Conservation (phyloP, 2,329 filamentous ascomycete genomes). For the Aspergillus clavatus region DNA sequence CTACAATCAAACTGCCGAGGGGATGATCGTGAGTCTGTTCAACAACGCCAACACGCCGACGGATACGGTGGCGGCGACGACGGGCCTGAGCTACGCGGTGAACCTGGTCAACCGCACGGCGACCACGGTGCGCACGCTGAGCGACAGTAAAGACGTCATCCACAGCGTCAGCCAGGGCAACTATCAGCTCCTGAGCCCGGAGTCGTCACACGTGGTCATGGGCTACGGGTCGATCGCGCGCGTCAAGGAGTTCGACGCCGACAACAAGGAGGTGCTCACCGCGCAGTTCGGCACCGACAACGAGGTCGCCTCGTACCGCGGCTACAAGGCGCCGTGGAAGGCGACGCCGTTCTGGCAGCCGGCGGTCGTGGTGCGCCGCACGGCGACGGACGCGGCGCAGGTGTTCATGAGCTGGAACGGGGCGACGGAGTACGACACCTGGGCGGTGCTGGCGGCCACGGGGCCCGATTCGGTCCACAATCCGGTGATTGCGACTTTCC, state of each 20-base stretch:
- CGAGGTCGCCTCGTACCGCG: constrained; percentile 32
- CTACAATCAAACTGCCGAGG: constrained; percentile 30
- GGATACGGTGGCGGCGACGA: constrained; percentile 17
- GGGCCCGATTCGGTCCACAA: constrained; percentile 15
- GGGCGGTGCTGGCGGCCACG: constrained; percentile 29
- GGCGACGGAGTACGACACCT: constrained; percentile 34
- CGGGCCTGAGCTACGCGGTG: constrained; percentile 20
- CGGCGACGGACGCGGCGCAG: constrained; percentile 11
- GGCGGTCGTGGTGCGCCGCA: constrained; percentile 15
- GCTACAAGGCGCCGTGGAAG: constrained; percentile 33
- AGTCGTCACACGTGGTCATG: constrained; percentile 25
- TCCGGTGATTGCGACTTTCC: constrained; percentile 17
- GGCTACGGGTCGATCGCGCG: constrained; percentile 34
- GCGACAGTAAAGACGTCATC: constrained; percentile 20
- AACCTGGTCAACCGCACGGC: constrained; percentile 22
- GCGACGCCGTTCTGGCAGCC: constrained; percentile 29
- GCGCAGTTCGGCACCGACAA: constrained; percentile 30
- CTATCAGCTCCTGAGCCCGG: constrained; percentile 21
- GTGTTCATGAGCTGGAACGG: constrained; percentile 40
- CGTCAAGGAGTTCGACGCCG: constrained; percentile 33
- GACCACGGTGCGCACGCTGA: constrained; percentile 17
- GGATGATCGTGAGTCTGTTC: constrained; percentile 29
- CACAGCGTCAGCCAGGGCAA: constrained; percentile 29
- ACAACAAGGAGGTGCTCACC: constrained; percentile 29
- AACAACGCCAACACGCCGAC: constrained; percentile 30